These are phyloP conservation scores for Cercospora berteroae DNA, from an alignment of 2,329 filamentous ascomycete genomes.

Conservation along the genomic window DNA sequence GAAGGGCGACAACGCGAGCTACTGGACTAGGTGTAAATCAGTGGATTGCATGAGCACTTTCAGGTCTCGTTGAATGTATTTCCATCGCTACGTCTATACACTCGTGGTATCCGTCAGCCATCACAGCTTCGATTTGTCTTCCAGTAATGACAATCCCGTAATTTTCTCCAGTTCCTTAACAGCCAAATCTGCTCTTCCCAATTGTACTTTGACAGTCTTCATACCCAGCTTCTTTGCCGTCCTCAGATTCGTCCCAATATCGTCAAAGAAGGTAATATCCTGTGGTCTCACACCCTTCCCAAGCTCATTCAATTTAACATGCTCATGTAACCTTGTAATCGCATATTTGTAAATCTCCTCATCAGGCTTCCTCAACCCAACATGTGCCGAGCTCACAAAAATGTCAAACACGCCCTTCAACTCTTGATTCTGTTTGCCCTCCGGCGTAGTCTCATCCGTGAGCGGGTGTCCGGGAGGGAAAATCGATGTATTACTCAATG, in stretches of 20 bases:
- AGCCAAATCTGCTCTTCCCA: conserved; percentile 76
- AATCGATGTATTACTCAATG: conserved; percentile 84
- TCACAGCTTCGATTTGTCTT: conserved; percentile 18
- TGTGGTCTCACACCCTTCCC: conserved; percentile 56
- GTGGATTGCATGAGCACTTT: neutral
- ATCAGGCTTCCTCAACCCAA: conserved; percentile 85
- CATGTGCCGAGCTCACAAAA: conserved; percentile 81
- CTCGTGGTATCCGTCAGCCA: conserved; percentile 35
- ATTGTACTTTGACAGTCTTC: conserved; percentile 76
- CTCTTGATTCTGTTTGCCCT: conserved; percentile 46
- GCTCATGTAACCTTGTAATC: conserved; percentile 63
- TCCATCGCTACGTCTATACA: neutral
- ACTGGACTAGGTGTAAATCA: neutral
- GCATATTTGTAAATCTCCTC: conserved; percentile 75
- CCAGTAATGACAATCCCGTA: conserved; percentile 57
- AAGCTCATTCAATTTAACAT: conserved; percentile 56
- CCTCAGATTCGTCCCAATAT: conserved; percentile 92
- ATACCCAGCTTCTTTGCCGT: conserved; percentile 72
- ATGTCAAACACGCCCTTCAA: conserved; percentile 74
- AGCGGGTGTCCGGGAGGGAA: conserved; percentile 75
- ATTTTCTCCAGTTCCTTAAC: conserved; percentile 75
- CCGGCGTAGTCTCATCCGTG: conserved; percentile 48
- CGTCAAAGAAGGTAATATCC: conserved; percentile 85
- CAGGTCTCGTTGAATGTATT: neutral
- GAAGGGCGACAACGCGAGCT: neutral